These are phyloP conservation scores for Plasmopara viticola DNA, from an alignment of 352 stramenopile genomes.

Conservation along the genomic window DNA sequence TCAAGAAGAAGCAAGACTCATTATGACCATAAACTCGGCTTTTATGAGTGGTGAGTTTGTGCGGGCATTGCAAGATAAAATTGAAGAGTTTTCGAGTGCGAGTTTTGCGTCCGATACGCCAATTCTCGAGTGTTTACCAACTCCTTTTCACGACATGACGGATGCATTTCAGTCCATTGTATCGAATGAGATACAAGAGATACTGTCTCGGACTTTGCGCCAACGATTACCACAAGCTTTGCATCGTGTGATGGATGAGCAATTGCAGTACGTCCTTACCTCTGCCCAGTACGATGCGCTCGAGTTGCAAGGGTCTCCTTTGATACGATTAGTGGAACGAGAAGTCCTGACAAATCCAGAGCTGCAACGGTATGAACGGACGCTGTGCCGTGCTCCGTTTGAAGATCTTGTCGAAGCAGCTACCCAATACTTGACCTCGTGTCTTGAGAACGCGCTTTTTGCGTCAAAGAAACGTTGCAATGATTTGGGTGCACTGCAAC, in stretches of 20 bases:
- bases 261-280: conserved; percentile 62
- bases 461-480: conserved; percentile 60
- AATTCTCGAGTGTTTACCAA: conserved; percentile 70
- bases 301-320: conserved; percentile 50
- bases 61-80: conserved; percentile 46
- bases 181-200: conserved; percentile 58
- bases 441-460: conserved; percentile 49
- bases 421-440: conserved; percentile 49
- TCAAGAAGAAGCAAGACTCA: conserved; percentile 69
- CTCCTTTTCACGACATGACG: conserved; percentile 58
- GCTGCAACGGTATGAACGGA: conserved; percentile 51
- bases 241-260: conserved; percentile 37
- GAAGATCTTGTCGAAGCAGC: conserved; percentile 61
- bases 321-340: conserved; percentile 55
- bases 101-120: conserved; percentile 48
- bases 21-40: conserved; percentile 86
- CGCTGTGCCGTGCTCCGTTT: conserved; percentile 54
- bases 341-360: conserved; percentile 66
- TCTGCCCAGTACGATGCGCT: conserved; percentile 59
- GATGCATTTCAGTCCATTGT: conserved; percentile 70
- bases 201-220: conserved; percentile 44
- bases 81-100: conserved; percentile 39
- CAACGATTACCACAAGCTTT: conserved; percentile 40
- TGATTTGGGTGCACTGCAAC: conserved; percentile 69
- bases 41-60: conserved; percentile 78